Conservation (phyloP, 1,284 basidiomycete species). For the Athelia psychrophila region DNA sequence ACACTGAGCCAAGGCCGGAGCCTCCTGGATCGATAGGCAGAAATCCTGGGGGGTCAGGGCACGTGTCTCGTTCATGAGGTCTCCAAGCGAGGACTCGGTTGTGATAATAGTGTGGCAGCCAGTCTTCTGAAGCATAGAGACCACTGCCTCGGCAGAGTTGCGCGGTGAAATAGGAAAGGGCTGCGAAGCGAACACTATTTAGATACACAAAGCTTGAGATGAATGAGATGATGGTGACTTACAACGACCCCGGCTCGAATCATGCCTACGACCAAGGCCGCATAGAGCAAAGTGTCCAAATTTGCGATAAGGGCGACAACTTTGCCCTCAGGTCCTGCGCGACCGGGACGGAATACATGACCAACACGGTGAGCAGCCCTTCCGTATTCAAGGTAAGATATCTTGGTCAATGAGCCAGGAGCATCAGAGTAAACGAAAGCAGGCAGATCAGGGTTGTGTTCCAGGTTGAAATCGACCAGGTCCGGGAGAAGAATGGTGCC, state of each 20-base stretch:
- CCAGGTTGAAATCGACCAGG: neutral
- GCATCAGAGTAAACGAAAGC: neutral
- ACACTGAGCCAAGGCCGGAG: constrained; percentile 21
- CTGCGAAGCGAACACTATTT: no score
- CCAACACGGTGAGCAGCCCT: neutral
- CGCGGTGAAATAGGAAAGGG: constrained; percentile 33
- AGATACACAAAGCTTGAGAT: neutral
- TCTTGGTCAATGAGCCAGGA: neutral
- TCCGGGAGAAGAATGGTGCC: neutral
- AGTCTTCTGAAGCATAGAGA: constrained; percentile 27
- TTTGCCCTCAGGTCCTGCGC: neutral
- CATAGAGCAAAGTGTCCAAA: neutral
- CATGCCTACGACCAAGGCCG: neutral
- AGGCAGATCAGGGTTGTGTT: neutral
- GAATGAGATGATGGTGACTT: neutral
- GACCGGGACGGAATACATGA: neutral
- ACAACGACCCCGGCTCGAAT: neutral
- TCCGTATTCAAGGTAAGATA: neutral
- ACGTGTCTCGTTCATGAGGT: constrained; percentile 21
- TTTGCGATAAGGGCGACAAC: neutral
- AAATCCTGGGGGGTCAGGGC: constrained; percentile 5
- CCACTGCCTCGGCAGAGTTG: constrained; percentile 30
- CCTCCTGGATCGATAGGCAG: constrained; percentile 27
- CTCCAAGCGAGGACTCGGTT: constrained; percentile 20
- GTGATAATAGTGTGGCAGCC: constrained; percentile 27